A percentile compares a stretch with the other conserved stretches of the same genome.
Evolutionary conservation across 805 yeast genomes (phyloP).

Genomic region (Pichia ethanolica): DNA sequence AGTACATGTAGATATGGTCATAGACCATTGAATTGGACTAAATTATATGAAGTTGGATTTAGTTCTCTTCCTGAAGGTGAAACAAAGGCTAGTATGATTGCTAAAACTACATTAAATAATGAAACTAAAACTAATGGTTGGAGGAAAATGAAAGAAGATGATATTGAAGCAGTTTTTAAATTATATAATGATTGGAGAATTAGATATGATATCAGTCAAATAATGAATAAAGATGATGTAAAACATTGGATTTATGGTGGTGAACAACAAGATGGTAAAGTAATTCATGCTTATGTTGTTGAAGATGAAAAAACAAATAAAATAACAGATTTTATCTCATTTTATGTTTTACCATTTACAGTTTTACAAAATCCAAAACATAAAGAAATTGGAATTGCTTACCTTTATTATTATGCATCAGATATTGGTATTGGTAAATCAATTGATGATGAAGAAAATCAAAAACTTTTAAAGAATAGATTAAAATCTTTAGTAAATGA

Average conservation of each 20-base stretch:
- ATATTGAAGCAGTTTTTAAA: constrained; percentile 54
- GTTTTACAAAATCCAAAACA: constrained; percentile 62
- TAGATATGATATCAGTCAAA: constrained; percentile 67
- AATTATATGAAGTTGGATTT: constrained; percentile 84
- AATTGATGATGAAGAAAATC: constrained; percentile 20
- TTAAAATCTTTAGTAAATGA: constrained; percentile 58
- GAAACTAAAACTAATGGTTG: constrained; percentile 44
- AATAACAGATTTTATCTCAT: constrained; percentile 85
- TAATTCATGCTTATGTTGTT: constrained; percentile 72
- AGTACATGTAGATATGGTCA: constrained; percentile 85
- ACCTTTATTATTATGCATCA: constrained; percentile 83
- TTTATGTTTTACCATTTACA: constrained; percentile 81
- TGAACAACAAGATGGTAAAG: constrained; percentile 32
- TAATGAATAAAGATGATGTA: constrained; percentile 57
- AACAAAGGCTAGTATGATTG: constrained; percentile 61
- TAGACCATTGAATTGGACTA: constrained; percentile 89
- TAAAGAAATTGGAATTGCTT: constrained; percentile 73
- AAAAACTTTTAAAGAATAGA: constrained; percentile 42
- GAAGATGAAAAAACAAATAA: constrained; percentile 46
- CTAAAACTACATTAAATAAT: constrained; percentile 50
- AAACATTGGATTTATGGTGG: constrained; percentile 75
- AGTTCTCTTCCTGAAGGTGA: constrained; percentile 67
- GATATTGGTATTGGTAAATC: constrained; percentile 43
- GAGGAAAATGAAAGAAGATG: constrained; percentile 50
- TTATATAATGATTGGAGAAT: constrained; percentile 57